Percentiles rank a stretch among this genome's conserved stretches.
Evolutionary conservation across 2,329 filamentous ascomycete genomes (phyloP).

Genomic region (Fusarium oxysporum): DNA sequence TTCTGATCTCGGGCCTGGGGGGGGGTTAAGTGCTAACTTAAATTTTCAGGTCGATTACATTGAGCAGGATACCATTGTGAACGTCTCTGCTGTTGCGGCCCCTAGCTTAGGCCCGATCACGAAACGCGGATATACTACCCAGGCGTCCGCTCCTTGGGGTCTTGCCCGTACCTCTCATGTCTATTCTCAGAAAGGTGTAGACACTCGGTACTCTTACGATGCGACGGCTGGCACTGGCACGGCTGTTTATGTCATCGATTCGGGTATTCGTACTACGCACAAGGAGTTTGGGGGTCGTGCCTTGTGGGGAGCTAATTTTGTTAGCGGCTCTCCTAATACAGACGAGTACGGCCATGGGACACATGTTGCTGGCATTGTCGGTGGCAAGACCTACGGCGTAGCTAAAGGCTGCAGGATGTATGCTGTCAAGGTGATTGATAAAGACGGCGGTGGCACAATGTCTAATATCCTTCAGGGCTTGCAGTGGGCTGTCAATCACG

Average conservation of each 20-base stretch:
- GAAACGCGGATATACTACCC: neutral
- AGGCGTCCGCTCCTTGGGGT: slow-evolving; percentile 17
- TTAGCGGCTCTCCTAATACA: slow-evolving; percentile 42
- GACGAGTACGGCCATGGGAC: slow-evolving; percentile 48
- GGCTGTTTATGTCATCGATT: slow-evolving; percentile 58
- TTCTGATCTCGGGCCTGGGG: no score
- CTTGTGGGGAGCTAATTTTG: slow-evolving; percentile 44
- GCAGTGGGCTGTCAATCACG: slow-evolving; percentile 49
- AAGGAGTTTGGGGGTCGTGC: slow-evolving; percentile 44
- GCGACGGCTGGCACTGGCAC: slow-evolving; percentile 31
- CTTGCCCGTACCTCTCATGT: slow-evolving; percentile 15
- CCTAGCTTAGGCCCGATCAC: neutral
- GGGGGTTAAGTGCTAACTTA: no score
- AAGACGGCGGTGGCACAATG: neutral
- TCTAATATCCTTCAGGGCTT: slow-evolving; percentile 34
- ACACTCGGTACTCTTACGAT: slow-evolving; percentile 42
- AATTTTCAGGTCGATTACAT: slow-evolving; percentile 2
- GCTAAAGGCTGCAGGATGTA: slow-evolving; percentile 45
- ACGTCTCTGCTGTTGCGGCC: neutral
- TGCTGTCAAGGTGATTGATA: slow-evolving; percentile 48
- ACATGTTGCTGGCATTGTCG: slow-evolving; percentile 47
- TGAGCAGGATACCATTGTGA: slow-evolving; percentile 16
- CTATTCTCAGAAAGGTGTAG: rapidly evolving
- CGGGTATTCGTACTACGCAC: slow-evolving; percentile 55
- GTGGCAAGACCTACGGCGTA: slow-evolving; percentile 47